These are phyloP conservation scores for Phytophthora pseudosyringae DNA, from an alignment of 352 stramenopile species.

Conservation along the genomic window DNA sequence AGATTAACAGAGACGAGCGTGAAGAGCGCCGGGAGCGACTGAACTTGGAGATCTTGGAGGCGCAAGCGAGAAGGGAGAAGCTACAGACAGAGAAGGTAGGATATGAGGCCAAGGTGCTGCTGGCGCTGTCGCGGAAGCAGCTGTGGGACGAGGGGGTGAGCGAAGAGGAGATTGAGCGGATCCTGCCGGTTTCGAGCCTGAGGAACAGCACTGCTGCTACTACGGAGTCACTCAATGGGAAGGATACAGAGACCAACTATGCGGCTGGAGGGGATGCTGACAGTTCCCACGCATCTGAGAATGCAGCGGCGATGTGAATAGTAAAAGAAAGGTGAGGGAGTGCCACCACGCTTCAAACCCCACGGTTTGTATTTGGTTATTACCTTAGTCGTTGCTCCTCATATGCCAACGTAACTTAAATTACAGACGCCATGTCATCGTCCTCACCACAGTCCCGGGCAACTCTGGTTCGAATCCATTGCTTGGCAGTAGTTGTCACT, in stretches of 20 bases:
- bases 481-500: constrained; percentile 79
- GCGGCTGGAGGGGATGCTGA: not conserved
- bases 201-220: not conserved
- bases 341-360: no score
- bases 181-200: constrained; percentile 43
- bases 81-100: constrained; percentile 49
- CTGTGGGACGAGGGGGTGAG: constrained; percentile 55
- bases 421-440: constrained; percentile 7
- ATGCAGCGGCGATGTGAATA: no score
- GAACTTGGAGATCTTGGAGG: constrained; percentile 54
- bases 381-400: not conserved
- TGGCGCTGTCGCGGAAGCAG: constrained; percentile 62
- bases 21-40: constrained; percentile 49
- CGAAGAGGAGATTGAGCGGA: constrained; percentile 58
- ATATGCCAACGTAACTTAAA: constrained; percentile 8
- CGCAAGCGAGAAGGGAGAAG: constrained; percentile 48
- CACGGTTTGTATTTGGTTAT: no score
- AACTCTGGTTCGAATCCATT: constrained; percentile 69
- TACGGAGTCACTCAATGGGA: not conserved
- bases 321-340: no score
- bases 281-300: no score
- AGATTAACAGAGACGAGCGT: constrained; percentile 49
- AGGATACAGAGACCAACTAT: constrained; percentile 1
- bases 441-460: constrained; percentile 35
- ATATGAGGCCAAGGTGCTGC: constrained; percentile 50